Base-by-base conservation (phyloP, 345 rosid species). In the Eucalyptus cladocalyx region DNA sequence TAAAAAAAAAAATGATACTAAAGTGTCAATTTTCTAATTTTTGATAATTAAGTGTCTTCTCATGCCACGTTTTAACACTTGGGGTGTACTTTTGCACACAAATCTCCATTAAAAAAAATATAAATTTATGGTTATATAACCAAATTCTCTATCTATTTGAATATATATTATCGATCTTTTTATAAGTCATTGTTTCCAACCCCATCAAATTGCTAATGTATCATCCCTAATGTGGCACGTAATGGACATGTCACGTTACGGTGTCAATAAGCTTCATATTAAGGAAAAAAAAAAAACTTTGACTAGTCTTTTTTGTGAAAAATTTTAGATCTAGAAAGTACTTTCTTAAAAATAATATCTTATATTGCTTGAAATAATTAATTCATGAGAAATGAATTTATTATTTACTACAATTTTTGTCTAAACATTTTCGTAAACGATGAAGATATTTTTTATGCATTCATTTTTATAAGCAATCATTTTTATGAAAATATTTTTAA, bases 21-120 rank as follows among this genome's bases (percentile, higher is more conserved):
- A 6, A 51, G 0, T 51, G 21, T 17, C 2, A 6, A 0, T 51
- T 17, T 51, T 7, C 4, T 51, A 50, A 51, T 51, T 51, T 50
- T 51, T 51, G 0, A 0, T 51, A 17, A 1, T 51, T 51, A 51
- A 51, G 19, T 6, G 21, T 51, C 54, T 3, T 1, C 0, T 16
- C 53, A 50, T 50, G 8, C 0, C 21, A 17, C 4, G 0, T 17
- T 51, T 17, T 51, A 19, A 7, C 54, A 17, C 54, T 18, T 51
- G 1, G 1, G 0, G 8, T 51, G 21, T 51, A 51, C 2, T 6
- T 51, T 17, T 51, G 4, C 54, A 3, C 21, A 51, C 21, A 32
- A 51, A 17, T 69, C 42, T 69, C 43, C 43, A 32, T 19, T 54
- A 21, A 54, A 16, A 5, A 34, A 1, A 17, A 34, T 18, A 11